phyloP scores from a whole-genome alignment of 176 grass and related monocot genomes.

The Ananas comosus region DNA sequence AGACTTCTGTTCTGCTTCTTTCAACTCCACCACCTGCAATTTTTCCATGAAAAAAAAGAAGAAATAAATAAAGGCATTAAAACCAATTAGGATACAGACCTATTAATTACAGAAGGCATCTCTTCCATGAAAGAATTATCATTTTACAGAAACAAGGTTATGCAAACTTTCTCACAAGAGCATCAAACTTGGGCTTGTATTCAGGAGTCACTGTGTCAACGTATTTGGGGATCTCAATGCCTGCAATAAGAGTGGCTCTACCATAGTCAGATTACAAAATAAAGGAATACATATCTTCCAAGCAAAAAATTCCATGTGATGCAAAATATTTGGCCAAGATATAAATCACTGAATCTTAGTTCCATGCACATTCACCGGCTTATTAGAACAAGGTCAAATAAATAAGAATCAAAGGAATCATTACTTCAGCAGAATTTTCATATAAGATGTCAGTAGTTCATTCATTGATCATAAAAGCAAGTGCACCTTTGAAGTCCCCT shows the following conservation, averaged over 20 bases:
- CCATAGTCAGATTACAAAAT: not conserved
- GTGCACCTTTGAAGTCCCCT: not conserved
- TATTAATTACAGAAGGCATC: too few relatives aligned
- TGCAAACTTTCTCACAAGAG: constrained; percentile 42
- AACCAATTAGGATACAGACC: not conserved
- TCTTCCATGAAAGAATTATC: not conserved
- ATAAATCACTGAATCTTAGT: not conserved
- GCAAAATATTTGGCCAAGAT: not conserved
- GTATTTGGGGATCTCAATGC: constrained; percentile 84
- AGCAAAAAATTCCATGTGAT: not conserved
- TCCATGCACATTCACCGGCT: not conserved
- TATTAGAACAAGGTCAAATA: not conserved
- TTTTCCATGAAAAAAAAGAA: not conserved
- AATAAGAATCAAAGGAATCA: not conserved
- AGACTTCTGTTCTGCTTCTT: constrained; percentile 64
- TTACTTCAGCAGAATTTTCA: not conserved
- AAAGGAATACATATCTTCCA: not conserved
- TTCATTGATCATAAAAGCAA: not conserved
- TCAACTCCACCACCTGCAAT: constrained; percentile 53
- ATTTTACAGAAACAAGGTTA: not conserved
- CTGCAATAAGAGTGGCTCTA: constrained; percentile 30
- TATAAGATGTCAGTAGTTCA: not conserved
- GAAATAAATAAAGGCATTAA: not conserved
- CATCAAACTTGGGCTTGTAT: constrained; percentile 87
- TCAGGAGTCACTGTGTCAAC: constrained; percentile 80